These are phyloP conservation scores for Nakazawaea peltata DNA, from an alignment of 805 yeast genomes.

Conservation along the genomic window DNA sequence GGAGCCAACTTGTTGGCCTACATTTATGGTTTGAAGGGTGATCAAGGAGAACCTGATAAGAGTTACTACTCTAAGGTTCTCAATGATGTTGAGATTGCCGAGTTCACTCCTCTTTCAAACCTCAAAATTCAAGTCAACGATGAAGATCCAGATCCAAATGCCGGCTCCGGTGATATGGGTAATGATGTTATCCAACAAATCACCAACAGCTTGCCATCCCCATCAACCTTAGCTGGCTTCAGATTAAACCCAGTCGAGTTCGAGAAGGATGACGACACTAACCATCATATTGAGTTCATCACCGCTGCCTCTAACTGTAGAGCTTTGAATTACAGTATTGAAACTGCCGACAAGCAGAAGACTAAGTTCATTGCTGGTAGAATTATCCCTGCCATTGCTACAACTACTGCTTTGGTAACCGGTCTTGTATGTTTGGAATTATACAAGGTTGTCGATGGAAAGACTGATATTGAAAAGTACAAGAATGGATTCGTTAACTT, in stretches of 20 bases:
- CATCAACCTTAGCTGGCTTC: conserved; percentile 83
- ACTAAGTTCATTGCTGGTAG: conserved; percentile 98
- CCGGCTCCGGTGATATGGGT: conserved; percentile 36
- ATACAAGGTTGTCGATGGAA: conserved; percentile 77
- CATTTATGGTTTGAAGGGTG: conserved; percentile 84
- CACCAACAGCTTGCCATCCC: conserved; percentile 79
- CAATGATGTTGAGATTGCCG: conserved; percentile 39
- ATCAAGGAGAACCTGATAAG: conserved; percentile 40
- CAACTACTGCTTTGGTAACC: conserved; percentile 96
- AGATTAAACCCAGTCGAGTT: conserved; percentile 85
- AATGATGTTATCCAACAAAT: conserved; percentile 58
- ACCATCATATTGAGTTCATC: conserved; percentile 94
- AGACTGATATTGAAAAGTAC: conserved; percentile 71
- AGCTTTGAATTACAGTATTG: conserved; percentile 85
- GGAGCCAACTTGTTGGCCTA: conserved; percentile 90
- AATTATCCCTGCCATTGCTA: conserved; percentile 98
- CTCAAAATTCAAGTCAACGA: conserved; percentile 79
- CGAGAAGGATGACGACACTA: conserved; percentile 96
- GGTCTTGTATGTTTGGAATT: conserved; percentile 91
- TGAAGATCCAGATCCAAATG: conserved; percentile 83
- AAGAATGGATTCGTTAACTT: conserved; percentile 89
- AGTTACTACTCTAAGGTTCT: conserved; percentile 47
- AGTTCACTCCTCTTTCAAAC: conserved; percentile 69
- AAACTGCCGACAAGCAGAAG: conserved; percentile 78
- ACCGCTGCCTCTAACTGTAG: conserved; percentile 94